Conservation (phyloP, 2,329 filamentous ascomycete species). For the Alternaria sp. region DNA sequence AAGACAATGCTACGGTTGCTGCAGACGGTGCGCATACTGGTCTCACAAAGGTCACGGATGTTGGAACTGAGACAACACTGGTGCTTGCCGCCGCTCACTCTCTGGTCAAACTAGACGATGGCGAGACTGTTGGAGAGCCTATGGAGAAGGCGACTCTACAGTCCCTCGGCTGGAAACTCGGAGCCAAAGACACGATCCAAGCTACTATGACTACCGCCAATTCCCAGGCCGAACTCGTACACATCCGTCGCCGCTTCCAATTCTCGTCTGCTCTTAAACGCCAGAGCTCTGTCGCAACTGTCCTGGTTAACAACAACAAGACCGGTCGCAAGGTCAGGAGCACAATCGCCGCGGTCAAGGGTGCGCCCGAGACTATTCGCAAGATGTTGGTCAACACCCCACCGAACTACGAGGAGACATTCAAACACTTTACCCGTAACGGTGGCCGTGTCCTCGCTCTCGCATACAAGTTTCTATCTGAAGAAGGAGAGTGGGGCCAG, state of each 20-base stretch:
- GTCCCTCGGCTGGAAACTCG: conserved; percentile 92
- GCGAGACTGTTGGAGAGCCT: conserved; percentile 95
- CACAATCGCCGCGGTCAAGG: conserved; percentile 95
- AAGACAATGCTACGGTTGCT: conserved; percentile 72
- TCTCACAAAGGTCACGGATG: conserved; percentile 74
- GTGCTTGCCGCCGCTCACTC: conserved; percentile 96
- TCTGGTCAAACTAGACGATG: conserved; percentile 94
- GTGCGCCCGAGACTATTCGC: conserved; percentile 94
- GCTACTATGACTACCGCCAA: conserved; percentile 67
- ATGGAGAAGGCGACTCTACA: conserved; percentile 97
- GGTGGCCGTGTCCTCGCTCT: conserved; percentile 93
- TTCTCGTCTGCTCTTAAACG: conserved; percentile 97
- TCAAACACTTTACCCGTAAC: conserved; percentile 96
- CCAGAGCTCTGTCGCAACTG: conserved; percentile 90
- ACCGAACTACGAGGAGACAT: conserved; percentile 93
- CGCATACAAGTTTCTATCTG: conserved; percentile 89
- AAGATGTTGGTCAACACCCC: conserved; percentile 88
- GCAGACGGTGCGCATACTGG: conserved; percentile 83
- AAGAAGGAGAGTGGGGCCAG: conserved; percentile 81
- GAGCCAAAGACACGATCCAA: conserved; percentile 83
- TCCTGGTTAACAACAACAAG: conserved; percentile 74
- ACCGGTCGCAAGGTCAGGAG: conserved; percentile 79
- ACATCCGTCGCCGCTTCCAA: conserved; percentile 96
- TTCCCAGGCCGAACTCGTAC: conserved; percentile 74
- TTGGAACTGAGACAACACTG: conserved; percentile 83